phyloP scores from a whole-genome alignment of 2,329 filamentous ascomycete genomes.

The Pezicula radicicola region DNA sequence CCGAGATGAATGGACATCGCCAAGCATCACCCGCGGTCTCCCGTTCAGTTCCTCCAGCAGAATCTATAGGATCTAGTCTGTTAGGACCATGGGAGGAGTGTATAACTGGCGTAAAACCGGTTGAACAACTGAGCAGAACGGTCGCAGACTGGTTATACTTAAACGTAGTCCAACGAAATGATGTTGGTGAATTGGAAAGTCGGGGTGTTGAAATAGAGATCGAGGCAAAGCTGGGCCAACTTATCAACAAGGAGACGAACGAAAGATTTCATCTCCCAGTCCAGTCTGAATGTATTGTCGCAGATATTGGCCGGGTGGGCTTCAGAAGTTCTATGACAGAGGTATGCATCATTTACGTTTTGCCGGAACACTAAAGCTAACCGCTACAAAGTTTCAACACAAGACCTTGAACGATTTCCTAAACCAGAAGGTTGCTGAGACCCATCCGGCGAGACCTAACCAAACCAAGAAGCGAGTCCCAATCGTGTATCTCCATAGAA shows the following conservation, averaged over 20 bases:
- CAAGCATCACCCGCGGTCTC: constrained; percentile 11
- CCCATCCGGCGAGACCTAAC: constrained; percentile 49
- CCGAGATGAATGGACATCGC: constrained; percentile 22
- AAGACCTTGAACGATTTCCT: constrained; percentile 80
- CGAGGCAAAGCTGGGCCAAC: constrained; percentile 85
- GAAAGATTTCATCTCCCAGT: constrained; percentile 67
- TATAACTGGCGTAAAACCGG: constrained; percentile 67
- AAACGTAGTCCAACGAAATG: constrained; percentile 65
- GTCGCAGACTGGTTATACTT: constrained; percentile 81
- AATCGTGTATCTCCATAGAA: constrained; percentile 78
- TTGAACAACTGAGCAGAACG: constrained; percentile 70
- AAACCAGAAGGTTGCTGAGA: constrained; percentile 63
- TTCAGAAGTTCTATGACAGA: constrained; percentile 92
- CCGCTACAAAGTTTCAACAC: constrained; percentile 64
- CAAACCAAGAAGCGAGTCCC: constrained; percentile 46
- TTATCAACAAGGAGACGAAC: constrained; percentile 71
- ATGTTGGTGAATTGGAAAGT: constrained; percentile 59
- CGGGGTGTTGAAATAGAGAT: constrained; percentile 80
- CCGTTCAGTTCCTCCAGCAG: constrained; percentile 8
- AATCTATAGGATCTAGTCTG: constrained; percentile 13
- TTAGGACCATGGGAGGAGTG: constrained; percentile 62
- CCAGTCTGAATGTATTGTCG: constrained; percentile 67
- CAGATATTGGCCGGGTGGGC: constrained; percentile 54
- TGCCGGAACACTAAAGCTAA: constrained; percentile 9
- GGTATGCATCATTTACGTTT: constrained; percentile 47